Conservation (phyloP, 148 eudicot species). For the Linanthus parryae region DNA sequence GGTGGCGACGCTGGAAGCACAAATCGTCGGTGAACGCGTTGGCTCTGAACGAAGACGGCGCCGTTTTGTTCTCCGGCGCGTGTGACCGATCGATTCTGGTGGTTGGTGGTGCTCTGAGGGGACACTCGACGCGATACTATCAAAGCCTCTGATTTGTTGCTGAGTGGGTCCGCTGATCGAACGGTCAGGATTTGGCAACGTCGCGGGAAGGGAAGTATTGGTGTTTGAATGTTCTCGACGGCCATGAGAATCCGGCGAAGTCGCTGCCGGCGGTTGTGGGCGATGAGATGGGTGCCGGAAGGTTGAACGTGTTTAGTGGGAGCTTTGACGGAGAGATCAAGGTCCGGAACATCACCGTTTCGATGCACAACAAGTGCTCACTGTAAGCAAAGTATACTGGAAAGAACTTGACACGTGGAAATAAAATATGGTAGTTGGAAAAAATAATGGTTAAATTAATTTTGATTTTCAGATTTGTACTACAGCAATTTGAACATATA, state of each 20-base stretch:
- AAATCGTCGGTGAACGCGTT: conserved; percentile 70
- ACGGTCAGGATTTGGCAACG: conserved; percentile 80
- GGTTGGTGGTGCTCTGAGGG: conserved; percentile 43
- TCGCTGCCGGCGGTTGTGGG: conserved; percentile 46
- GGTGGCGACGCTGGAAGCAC: conserved; percentile 48
- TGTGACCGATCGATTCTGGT: conserved; percentile 59
- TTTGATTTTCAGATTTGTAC: too few species aligned
- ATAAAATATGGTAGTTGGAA: too few species aligned
- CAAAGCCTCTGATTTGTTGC: conserved; percentile 48
- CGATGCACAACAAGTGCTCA: not conserved
- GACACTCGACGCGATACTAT: conserved; percentile 59
- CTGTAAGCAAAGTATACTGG: too few species aligned
- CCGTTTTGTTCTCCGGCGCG: conserved; percentile 65
- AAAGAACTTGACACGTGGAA: too few species aligned
- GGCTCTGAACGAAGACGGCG: conserved; percentile 52
- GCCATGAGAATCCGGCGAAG: conserved; percentile 78
- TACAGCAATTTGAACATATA: too few species aligned
- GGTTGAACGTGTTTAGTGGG: conserved; percentile 44
- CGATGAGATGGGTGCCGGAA: conserved; percentile 14
- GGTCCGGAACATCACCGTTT: conserved; percentile 63
- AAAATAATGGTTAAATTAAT: too few species aligned
- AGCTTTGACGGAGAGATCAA: conserved; percentile 77
- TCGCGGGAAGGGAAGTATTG: conserved; percentile 29
- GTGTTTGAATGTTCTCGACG: conserved; percentile 69
- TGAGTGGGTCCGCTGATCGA: conserved; percentile 81